Conservation (phyloP, 2,329 filamentous ascomycete genomes). For the Coniosporium uncinatum region DNA sequence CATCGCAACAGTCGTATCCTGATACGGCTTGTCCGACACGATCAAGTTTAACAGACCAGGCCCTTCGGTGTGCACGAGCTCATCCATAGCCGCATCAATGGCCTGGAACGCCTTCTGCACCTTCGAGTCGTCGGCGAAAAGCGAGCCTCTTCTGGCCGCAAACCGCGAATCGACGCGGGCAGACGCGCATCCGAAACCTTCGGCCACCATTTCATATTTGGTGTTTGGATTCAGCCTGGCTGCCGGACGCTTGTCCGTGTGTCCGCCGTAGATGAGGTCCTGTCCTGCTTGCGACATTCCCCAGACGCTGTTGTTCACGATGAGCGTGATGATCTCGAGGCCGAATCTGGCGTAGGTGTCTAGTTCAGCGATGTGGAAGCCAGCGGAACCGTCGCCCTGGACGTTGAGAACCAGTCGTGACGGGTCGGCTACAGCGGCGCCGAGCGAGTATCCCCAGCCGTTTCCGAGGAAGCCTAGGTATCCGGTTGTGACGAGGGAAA, state of each 20-base stretch:
- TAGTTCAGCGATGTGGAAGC: slow-evolving; percentile 39
- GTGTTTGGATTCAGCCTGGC: slow-evolving; percentile 22
- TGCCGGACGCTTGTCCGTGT: slow-evolving; percentile 21
- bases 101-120: slow-evolving; percentile 15
- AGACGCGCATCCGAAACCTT: slow-evolving; percentile 27
- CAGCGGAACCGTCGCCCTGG: slow-evolving; percentile 38
- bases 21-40: slow-evolving; percentile 28
- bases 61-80: slow-evolving; percentile 17
- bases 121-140: slow-evolving; percentile 8
- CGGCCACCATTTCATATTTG: slow-evolving; percentile 33
- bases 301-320: slow-evolving; percentile 38
- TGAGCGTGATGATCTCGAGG: slow-evolving; percentile 33
- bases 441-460: slow-evolving; percentile 38
- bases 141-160: slow-evolving; percentile 17
- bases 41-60: slow-evolving; percentile 33
- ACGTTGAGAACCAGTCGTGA: slow-evolving; percentile 31
- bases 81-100: slow-evolving; percentile 18
- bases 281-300: slow-evolving; percentile 38
- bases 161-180: slow-evolving; percentile 17
- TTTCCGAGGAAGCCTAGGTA: slow-evolving; percentile 40
- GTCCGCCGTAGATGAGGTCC: slow-evolving; percentile 32
- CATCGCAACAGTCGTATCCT: slow-evolving; percentile 29
- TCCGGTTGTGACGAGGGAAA: slow-evolving; percentile 11
- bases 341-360: slow-evolving; percentile 35
- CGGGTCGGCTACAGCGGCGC: slow-evolving; percentile 33